phyloP scores from a whole-genome alignment of 2,329 filamentous ascomycete species.

The Fusarium sterilihyphosum region DNA sequence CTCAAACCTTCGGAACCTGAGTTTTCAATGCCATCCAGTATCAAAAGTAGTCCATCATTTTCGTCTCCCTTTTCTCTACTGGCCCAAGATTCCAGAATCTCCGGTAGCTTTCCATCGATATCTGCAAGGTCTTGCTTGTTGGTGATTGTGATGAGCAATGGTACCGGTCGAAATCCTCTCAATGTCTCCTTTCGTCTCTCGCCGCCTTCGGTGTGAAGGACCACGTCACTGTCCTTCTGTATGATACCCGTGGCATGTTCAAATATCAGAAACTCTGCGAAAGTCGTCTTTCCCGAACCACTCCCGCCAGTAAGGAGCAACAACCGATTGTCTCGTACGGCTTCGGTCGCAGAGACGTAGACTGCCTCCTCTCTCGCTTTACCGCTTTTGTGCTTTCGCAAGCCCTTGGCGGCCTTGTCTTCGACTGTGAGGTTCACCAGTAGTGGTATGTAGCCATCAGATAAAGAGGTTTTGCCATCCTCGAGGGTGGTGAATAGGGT shows the following conservation, averaged over 20 bases:
- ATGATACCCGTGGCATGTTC: accelerated
- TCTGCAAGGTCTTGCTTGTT: background rate
- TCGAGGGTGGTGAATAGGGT: background rate
- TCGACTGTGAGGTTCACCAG: background rate
- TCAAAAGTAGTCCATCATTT: background rate
- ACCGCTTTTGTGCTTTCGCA: background rate
- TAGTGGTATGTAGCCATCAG: background rate
- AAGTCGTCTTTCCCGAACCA: background rate
- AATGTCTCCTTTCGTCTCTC: background rate
- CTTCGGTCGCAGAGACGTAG: background rate
- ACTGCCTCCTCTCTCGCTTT: background rate
- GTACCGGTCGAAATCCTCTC: too few relatives aligned
- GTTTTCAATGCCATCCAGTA: background rate
- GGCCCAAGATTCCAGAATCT: background rate
- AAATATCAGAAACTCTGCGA: background rate
- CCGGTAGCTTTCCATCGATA: background rate
- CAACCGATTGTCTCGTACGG: background rate
- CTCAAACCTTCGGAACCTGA: background rate
- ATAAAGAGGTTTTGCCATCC: background rate
- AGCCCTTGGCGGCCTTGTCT: background rate
- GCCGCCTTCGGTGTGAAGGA: background rate
- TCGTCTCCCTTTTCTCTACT: background rate
- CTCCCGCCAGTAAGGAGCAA: background rate
- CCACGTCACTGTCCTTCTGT: background rate
- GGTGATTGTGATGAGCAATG: background rate